These are phyloP conservation scores for Aspergillus asperescens DNA, from an alignment of 495 filamentous ascomycete genomes.

Conservation along the genomic window DNA sequence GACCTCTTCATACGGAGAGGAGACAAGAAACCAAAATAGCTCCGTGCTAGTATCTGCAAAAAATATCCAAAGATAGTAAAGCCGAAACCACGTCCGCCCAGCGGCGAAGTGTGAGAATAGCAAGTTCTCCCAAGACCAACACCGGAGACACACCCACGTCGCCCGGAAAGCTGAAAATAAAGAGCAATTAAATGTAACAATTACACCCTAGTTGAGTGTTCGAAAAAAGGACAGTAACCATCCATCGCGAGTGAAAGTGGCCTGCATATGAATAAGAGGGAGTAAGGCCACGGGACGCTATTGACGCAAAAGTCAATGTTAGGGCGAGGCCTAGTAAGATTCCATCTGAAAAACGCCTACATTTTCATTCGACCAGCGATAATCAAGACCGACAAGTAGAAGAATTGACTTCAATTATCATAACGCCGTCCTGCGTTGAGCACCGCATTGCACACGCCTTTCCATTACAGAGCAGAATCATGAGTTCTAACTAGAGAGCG, in stretches of 20 bases:
- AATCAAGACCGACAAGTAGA: slow-evolving; percentile 11
- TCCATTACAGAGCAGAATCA: background rate
- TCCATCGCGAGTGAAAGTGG: background rate
- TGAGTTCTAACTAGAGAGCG: slow-evolving; percentile 7
- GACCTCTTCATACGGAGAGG: slow-evolving; percentile 19
- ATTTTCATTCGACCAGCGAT: slow-evolving; percentile 23
- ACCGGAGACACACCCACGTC: slow-evolving; percentile 8
- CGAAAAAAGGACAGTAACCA: background rate
- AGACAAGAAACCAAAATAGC: slow-evolving; percentile 19
- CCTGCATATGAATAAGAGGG: background rate
- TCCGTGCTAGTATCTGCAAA: slow-evolving; percentile 12
- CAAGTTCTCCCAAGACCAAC: slow-evolving; percentile 2
- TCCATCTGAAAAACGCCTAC: slow-evolving; percentile 11
- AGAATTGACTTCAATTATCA: background rate
- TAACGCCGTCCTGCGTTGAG: background rate
- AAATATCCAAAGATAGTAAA: slow-evolving; percentile 17
- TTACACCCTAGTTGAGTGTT: background rate
- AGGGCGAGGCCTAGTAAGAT: background rate
- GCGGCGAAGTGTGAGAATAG: background rate
- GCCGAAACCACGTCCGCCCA: background rate
- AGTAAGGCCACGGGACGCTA: background rate
- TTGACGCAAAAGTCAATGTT: background rate
- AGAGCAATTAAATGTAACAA: background rate
- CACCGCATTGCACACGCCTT: slow-evolving; percentile 2
- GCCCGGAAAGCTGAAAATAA: slow-evolving; percentile 1